Percentiles rank a stretch among this genome's conserved stretches.
Conservation (phyloP, 768 basidiomycete species). For the Calocera viscosa region DNA sequence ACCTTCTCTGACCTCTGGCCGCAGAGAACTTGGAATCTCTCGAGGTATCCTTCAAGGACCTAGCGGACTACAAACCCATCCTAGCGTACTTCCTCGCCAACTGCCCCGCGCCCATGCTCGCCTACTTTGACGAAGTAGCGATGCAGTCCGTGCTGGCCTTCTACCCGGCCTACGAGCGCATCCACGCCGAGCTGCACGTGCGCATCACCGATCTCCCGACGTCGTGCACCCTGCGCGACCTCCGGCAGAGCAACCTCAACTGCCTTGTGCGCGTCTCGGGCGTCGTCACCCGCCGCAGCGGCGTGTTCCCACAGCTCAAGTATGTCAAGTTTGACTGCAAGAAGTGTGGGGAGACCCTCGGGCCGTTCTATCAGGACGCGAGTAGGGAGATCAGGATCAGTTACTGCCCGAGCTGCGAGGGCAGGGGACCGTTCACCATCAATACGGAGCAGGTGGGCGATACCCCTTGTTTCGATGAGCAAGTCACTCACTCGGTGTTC, state of each 20-base stretch:
- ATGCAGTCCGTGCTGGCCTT: conserved; percentile 87
- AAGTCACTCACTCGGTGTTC: not conserved
- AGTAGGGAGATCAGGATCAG: conserved; percentile 87
- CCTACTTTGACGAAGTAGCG: conserved; percentile 91
- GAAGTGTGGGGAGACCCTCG: conserved; percentile 86
- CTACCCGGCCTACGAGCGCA: conserved; percentile 91
- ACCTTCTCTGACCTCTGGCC: conserved; percentile 12
- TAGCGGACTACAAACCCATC: conserved; percentile 83
- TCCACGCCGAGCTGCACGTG: conserved; percentile 96
- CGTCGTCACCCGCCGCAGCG: conserved; percentile 87
- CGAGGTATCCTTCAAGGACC: conserved; percentile 93
- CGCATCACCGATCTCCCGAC: conserved; percentile 90
- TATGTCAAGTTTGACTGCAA: conserved; percentile 98
- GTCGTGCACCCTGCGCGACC: conserved; percentile 78
- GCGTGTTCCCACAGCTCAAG: conserved; percentile 98
- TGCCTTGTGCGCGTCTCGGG: conserved; percentile 90
- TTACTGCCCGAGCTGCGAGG: conserved; percentile 88
- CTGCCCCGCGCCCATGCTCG: conserved; percentile 82
- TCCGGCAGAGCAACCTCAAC: conserved; percentile 84
- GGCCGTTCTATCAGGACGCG: conserved; percentile 97
- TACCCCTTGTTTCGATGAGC: not conserved
- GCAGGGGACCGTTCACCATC: conserved; percentile 87
- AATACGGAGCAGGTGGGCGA: conserved; percentile 80
- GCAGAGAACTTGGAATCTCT: conserved; percentile 92
- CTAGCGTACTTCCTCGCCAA: conserved; percentile 96